Evolutionary conservation across 306 rosid species (phyloP), one percentile per base, ranked within the genome.

Genomic region (Acacia melanoxylon): DNA sequence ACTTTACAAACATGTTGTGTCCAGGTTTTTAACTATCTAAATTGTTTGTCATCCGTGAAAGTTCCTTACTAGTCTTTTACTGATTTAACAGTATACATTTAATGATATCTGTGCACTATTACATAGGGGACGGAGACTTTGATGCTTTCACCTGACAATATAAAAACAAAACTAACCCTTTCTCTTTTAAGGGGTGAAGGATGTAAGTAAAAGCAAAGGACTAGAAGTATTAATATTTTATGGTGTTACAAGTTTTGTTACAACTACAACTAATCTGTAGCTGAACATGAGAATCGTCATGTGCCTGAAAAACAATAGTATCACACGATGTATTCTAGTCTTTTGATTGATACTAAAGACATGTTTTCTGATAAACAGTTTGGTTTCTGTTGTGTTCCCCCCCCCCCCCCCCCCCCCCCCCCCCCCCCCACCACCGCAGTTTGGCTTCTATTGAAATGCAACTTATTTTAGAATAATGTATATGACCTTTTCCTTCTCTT

Each of bases 401-500:
- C 1, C 25, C n/a, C n/a, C n/a, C n/a, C n/a, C n/a, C n/a, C 69
- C n/a, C n/a, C n/a, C n/a, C n/a, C n/a, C n/a, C n/a, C n/a, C n/a
- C n/a, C n/a, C n/a, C n/a, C n/a, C n/a, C n/a, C n/a, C n/a, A n/a
- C n/a, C 25, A 54, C 12, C 13, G 8, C 15, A 20, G 62, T n/a
- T 9, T 59, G 16, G 14, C 15, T 59, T 22, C 29, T 59, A 54
- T n/a, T 20, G 62, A 56, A 67, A 78, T 22, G 48, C 61, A 63
- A 49, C 62, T 52, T 56, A 68, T 58, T 58, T 84, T 77, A 81
- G 42, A 48, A 59, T 63, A 74, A 40, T 52, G 9, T 17, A 51
- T 51, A 12, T 71, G 77, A 85, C 46, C 27, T 75, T 76, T 49
- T 78, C 74, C 8, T 13, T 82, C 16, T 84, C 67, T 67, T 72